Conservation (phyloP, 306 rosid genomes). For the Senna tora region DNA sequence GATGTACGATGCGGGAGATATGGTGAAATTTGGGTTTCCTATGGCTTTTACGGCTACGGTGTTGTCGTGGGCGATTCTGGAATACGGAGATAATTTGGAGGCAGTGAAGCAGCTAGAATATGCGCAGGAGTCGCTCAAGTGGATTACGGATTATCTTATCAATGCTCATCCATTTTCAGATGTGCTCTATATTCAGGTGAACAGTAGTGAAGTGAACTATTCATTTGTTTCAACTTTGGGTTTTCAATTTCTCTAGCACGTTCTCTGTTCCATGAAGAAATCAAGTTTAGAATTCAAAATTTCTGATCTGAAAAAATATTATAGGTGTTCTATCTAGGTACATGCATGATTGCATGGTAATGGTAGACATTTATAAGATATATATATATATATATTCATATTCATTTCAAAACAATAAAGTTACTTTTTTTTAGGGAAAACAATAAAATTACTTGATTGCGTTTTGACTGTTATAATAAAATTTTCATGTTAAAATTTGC, state of each 20-base stretch:
- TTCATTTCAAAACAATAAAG: no score
- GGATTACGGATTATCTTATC: conserved; percentile 75
- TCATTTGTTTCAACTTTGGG: not conserved
- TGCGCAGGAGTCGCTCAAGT: conserved; percentile 56
- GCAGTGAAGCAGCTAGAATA: conserved; percentile 53
- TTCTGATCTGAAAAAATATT: not conserved
- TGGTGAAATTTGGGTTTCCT: conserved; percentile 72
- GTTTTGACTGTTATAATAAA: no score
- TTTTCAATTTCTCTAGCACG: no score
- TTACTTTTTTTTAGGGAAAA: no score
- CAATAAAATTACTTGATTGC: no score
- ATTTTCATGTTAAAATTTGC: no score
- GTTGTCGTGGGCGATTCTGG: conserved; percentile 82
- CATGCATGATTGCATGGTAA: not conserved
- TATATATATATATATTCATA: no score
- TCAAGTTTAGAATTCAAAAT: not conserved
- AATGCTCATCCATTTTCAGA: conserved; percentile 67
- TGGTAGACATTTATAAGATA: not conserved
- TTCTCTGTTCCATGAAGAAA: not conserved
- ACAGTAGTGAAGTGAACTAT: no score
- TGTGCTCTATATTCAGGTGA: conserved; percentile 72
- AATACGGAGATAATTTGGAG: conserved; percentile 63
- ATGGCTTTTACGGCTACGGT: conserved; percentile 79
- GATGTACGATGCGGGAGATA: conserved; percentile 80
- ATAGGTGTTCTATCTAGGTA: not conserved